Evolutionary conservation across 2,329 filamentous ascomycete species (phyloP).

Genomic region (Podosphaera fusca): DNA sequence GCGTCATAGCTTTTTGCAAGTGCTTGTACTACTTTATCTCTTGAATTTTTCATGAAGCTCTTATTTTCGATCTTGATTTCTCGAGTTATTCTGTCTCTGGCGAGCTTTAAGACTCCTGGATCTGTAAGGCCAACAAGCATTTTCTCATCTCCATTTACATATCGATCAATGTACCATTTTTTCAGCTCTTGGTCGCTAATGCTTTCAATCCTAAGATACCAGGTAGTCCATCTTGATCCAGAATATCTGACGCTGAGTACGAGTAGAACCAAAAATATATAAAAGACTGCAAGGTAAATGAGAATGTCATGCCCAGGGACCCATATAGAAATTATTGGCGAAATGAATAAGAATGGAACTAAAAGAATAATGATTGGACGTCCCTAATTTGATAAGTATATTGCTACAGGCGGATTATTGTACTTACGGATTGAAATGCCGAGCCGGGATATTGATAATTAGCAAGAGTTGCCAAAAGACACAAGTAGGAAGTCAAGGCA

Average conservation of each 20-base stretch:
- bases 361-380: constrained; percentile 4
- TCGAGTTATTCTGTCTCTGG: constrained; percentile 5
- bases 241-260: constrained; percentile 3
- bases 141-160: constrained; percentile 4
- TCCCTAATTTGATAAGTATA: not conserved
- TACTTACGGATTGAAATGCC: constrained; percentile 4
- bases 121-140: constrained; percentile 5
- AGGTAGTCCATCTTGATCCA: constrained; percentile 5
- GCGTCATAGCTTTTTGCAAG: constrained; percentile 23
- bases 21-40: constrained; percentile 5
- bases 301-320: constrained; percentile 3
- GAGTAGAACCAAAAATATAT: constrained; percentile 4
- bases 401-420: too few species aligned
- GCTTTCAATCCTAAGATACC: constrained; percentile 3
- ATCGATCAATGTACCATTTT: constrained; percentile 4
- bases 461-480: constrained; percentile 4
- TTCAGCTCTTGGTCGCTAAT: constrained; percentile 3
- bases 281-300: constrained; percentile 5
- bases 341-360: constrained; percentile 6
- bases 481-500: constrained; percentile 5
- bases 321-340: constrained; percentile 5
- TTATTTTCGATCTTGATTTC: constrained; percentile 3
- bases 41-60: constrained; percentile 2
- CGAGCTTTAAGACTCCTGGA: constrained; percentile 6
- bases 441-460: constrained; percentile 7